Percentiles rank a stretch among this genome's conserved stretches.
phyloP scores from a whole-genome alignment of 768 basidiomycete genomes.

The Trametes maxima region DNA sequence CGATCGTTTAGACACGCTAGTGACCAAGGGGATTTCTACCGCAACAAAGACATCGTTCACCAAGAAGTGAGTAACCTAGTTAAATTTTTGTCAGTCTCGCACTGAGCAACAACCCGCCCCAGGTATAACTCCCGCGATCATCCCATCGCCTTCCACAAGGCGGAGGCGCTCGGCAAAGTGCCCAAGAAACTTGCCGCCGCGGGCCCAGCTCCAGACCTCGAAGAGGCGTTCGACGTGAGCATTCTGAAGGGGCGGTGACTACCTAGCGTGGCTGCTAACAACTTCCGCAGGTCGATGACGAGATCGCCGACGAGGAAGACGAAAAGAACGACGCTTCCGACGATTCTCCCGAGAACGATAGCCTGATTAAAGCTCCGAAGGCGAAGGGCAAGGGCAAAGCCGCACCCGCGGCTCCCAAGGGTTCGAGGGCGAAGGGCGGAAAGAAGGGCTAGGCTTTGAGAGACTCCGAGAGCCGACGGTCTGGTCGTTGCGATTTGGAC shows the following conservation, averaged over 20 bases:
- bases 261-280: neutral
- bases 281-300: conserved; percentile 37
- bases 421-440: conserved; percentile 13
- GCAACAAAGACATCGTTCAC: conserved; percentile 87
- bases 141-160: conserved; percentile 95
- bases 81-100: neutral
- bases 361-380: conserved; percentile 60
- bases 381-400: conserved; percentile 34
- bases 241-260: neutral
- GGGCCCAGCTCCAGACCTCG: conserved; percentile 83
- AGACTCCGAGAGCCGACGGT: neutral
- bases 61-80: conserved; percentile 57
- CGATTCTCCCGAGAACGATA: conserved; percentile 57
- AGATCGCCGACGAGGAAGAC: conserved; percentile 46
- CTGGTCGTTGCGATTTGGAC: neutral
- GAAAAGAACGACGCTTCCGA: conserved; percentile 37
- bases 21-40: conserved; percentile 82
- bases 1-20: conserved; percentile 66
- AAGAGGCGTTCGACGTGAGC: conserved; percentile 86
- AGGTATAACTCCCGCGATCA: conserved; percentile 92
- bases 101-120: neutral
- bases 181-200: conserved; percentile 75
- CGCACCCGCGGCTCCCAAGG: neutral
- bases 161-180: conserved; percentile 71
- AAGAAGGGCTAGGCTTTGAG: conserved; percentile 10